These are phyloP conservation scores for Senna siamea DNA, from an alignment of 306 rosid genomes.

Conservation along the genomic window DNA sequence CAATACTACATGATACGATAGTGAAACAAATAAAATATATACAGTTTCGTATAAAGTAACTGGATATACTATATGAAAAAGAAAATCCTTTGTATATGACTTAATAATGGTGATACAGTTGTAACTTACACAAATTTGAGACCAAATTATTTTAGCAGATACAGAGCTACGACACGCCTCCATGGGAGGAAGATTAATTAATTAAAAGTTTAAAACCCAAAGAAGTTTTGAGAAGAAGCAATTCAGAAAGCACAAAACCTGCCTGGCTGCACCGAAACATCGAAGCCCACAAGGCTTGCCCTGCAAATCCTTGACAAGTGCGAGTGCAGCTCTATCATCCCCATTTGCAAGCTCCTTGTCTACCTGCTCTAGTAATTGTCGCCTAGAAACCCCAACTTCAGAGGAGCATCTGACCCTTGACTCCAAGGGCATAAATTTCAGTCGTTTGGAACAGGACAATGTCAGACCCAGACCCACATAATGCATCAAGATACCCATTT, in stretches of 20 bases:
- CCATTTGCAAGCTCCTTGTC: conserved; percentile 69
- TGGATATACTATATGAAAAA: neutral
- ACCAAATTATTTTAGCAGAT: neutral
- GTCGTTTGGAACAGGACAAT: conserved; percentile 36
- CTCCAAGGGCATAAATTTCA: conserved; percentile 25
- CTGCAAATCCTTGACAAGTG: conserved; percentile 68
- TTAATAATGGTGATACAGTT: neutral
- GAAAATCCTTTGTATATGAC: neutral
- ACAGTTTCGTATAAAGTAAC: neutral
- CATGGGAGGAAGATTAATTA: neutral
- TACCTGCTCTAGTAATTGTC: conserved; percentile 60
- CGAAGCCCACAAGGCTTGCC: conserved; percentile 75
- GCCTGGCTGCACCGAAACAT: conserved; percentile 86
- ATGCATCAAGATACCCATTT: conserved; percentile 52
- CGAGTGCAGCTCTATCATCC: conserved; percentile 73
- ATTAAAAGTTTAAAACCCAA: neutral
- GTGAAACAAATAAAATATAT: neutral
- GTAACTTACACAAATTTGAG: neutral
- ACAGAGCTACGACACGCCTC: neutral
- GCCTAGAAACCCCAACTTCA: conserved; percentile 52
- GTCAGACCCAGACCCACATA: conserved; percentile 47
- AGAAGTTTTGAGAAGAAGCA: neutral
- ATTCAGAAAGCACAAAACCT: conserved; percentile 48
- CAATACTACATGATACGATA: neutral
- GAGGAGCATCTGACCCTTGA: conserved; percentile 51